These are phyloP conservation scores for Fraxinus platypoda DNA, from an alignment of 305 asterid genomes.

Conservation along the genomic window DNA sequence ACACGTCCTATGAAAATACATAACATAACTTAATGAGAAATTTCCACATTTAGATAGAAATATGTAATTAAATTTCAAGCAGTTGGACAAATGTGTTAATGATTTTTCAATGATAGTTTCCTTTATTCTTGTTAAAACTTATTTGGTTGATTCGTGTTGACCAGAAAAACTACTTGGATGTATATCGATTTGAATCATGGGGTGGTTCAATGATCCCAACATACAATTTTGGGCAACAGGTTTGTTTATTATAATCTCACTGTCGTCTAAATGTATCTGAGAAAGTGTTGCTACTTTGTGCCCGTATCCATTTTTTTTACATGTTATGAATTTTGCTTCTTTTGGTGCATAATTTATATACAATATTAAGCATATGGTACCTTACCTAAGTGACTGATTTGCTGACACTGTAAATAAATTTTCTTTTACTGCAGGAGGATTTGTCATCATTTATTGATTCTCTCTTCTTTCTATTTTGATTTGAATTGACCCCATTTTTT, in stretches of 20 bases:
- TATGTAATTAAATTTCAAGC: neutral
- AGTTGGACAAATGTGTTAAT: neutral
- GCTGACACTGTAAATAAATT: neutral
- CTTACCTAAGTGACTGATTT: neutral
- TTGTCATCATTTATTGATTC: neutral
- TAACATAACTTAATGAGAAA: neutral
- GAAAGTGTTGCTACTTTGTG: slow-evolving; percentile 11
- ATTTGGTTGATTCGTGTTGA: slow-evolving; percentile 22
- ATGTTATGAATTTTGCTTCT: neutral
- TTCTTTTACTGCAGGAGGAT: neutral
- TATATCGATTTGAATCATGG: slow-evolving; percentile 90
- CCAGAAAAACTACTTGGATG: slow-evolving; percentile 97
- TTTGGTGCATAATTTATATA: slow-evolving; percentile 3
- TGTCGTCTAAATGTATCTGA: slow-evolving; percentile 9
- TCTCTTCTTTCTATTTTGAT: neutral
- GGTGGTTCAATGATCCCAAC: slow-evolving; percentile 88
- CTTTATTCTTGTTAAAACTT: slow-evolving; percentile 15
- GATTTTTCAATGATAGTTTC: slow-evolving; percentile 12
- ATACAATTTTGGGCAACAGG: slow-evolving; percentile 81
- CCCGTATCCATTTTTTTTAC: neutral
- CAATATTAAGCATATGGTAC: neutral
- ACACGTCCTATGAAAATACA: neutral
- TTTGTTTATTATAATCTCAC: slow-evolving; percentile 27
- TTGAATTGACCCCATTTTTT: neutral
- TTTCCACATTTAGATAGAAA: neutral